Base-by-base conservation (phyloP, 2,329 filamentous ascomycete species). In the Penicillium italicum region DNA sequence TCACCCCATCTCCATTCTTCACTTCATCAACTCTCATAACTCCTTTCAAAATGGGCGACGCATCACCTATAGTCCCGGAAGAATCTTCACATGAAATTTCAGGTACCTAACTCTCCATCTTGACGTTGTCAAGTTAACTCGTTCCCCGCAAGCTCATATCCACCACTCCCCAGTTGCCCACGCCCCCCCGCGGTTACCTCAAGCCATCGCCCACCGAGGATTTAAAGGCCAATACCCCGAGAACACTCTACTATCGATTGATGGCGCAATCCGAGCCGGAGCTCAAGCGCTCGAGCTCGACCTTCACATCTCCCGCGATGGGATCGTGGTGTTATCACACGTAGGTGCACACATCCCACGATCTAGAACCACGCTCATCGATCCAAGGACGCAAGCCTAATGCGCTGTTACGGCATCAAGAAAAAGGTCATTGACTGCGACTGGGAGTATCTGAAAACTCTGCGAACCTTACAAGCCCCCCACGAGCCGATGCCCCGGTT, bases 241-340 rank as follows among this genome's bases (percentile, higher is more conserved):
- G 73, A 97, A 97, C 74, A 88, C 89, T 1, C 85, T 97, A 81
- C 82, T 79, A 16, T 88, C 89, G 8, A 95, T 96, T 75, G 78
- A 78, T 55, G 87, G 82, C 28, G 92, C 91, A 1, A 81, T 93
- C 2, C 77, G 84, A 31, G 85, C 85, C 18, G 90, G 90, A 20
- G 85, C 89, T 0, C 84, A 95, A 66, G 93, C 88, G 0, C 77
- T 97, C 28, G 93, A 97, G 76, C 95, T 91, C 18, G 93, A 97
- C 67, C 74, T 97, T 9, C 92, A 95, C 70, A 75, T 97, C 33
- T 87, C 90, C 14, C 85, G 82, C 58, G 93, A 97, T 67, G 86
- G 87, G 7, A 86, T 96, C 0, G 88, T 96, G 0, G 90, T 97
- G 10, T 76, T 97, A 38, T 90, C 88, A 43, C 91, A 95, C 78